Evolutionary conservation across 1,284 basidiomycete species (phyloP).

Genomic region (Albatrellus sp.): DNA sequence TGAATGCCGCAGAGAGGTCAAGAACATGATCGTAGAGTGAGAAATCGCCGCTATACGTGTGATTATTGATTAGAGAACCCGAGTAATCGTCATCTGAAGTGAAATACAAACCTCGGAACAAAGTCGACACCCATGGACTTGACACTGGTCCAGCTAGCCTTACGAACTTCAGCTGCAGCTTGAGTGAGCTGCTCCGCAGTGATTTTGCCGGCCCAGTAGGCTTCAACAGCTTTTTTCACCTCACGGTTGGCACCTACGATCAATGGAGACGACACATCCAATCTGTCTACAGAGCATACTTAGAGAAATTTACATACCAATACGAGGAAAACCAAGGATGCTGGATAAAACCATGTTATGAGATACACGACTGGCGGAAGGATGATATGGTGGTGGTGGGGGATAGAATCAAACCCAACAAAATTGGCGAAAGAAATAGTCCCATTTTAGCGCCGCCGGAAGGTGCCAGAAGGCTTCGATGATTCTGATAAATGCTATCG

Average conservation of each 20-base stretch:
- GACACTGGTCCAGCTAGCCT: constrained; percentile 83
- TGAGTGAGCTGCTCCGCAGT: constrained; percentile 84
- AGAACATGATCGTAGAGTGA: constrained; percentile 98
- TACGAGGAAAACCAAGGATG: constrained; percentile 95
- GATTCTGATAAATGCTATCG: too few relatives aligned
- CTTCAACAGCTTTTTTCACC: constrained; percentile 97
- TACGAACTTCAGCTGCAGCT: constrained; percentile 81
- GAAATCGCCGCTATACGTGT: constrained; percentile 76
- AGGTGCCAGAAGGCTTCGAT: background rate
- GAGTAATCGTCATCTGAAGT: background rate
- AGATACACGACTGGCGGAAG: constrained; percentile 12
- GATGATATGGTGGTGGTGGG: constrained; percentile 16
- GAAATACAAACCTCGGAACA: constrained; percentile 69
- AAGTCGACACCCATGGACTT: constrained; percentile 85
- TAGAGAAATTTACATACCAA: constrained; percentile 46
- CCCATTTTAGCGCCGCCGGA: constrained; percentile 1
- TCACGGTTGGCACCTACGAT: constrained; percentile 80
- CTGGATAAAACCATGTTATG: constrained; percentile 64
- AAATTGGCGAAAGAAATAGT: background rate
- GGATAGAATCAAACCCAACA: background rate
- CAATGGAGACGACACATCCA: background rate
- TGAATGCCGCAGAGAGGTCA: constrained; percentile 95
- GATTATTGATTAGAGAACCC: constrained; percentile 8
- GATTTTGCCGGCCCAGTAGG: constrained; percentile 95
- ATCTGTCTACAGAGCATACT: background rate